Evolutionary conservation across 106 monocot genomes (phyloP).

Genomic region (Allium sativum): DNA sequence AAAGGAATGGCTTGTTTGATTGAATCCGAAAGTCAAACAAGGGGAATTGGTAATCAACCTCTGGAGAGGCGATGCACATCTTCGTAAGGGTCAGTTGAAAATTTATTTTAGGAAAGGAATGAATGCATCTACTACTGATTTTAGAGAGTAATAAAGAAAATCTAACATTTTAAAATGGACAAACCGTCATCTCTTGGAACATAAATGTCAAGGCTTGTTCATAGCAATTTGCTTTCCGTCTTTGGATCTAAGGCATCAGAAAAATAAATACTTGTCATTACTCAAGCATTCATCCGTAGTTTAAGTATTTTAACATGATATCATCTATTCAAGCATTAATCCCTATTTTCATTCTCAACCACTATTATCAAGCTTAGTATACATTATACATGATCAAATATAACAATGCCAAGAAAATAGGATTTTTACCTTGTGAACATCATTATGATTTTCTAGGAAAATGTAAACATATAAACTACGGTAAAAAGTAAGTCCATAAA

Average conservation of each 20-base stretch:
- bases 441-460: too few species aligned
- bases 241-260: not conserved
- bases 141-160: constrained; percentile 4
- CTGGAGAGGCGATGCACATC: constrained; percentile 50
- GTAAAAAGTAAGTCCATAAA: too few species aligned
- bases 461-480: too few species aligned
- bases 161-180: constrained; percentile 9
- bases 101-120: not conserved
- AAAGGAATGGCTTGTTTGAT: constrained; percentile 40
- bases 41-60: constrained; percentile 37
- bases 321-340: too few species aligned
- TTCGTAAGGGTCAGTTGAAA: constrained; percentile 2
- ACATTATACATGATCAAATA: too few species aligned
- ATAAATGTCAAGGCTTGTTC: constrained; percentile 1
- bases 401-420: too few species aligned
- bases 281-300: too few species aligned
- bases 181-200: constrained; percentile 8
- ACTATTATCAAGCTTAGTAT: too few species aligned
- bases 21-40: constrained; percentile 11
- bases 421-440: too few species aligned
- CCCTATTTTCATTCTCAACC: too few species aligned
- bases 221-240: not conserved
- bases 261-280: too few species aligned
- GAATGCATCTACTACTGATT: not conserved
- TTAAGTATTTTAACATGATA: too few species aligned